Evolutionary conservation across 768 basidiomycete species (phyloP), one percentile per base, ranked within the genome.

Genomic region (Trametes coccinea): DNA sequence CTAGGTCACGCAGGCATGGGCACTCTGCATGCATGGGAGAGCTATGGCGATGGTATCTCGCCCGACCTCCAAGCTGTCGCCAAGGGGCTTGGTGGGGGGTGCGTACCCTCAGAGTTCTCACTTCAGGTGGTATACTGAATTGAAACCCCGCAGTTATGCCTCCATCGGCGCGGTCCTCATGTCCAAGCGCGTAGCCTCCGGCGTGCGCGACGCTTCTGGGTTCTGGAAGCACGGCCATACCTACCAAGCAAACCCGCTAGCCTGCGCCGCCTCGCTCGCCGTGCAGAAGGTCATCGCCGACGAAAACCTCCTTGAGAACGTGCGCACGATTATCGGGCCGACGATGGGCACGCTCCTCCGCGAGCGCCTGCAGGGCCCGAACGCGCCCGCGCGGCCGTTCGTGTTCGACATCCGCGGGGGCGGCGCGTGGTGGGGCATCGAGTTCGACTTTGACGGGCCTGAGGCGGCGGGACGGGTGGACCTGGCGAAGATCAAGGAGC

Each of bases 81-180:
- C 0, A 95, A 96, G 72, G 92, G 93, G 13, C 82, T 95, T 6
- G 93, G 92, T 50, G 93, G 92, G 74, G 93, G 93, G 86, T 92
- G 72, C 66, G 82, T 70, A 5, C 40, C 31, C 47, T 11, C 46
- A 43, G 44, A 40, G 52, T 64, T 43, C 29, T 34, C 34, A 2
- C 43, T 6, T 29, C 27, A 2, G 1, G 11, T 11, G 4, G 1
- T 2, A 4, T 8, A 5, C 48, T 4, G 29, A 49, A 9, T 10
- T n/a, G 1, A 9, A 4, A 6, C 2, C 27, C 43, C 65, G 13
- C 31, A 92, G 91, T 27, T 94, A 92, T 74, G 88, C 85, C 13
- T 78, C 89, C 37, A 91, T 96, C 59, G 92, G 91, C 27, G 94
- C 92, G 0, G 79, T 93, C 8, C 81, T 95, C 47, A 81, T 95